Percentiles rank a stretch among this genome's conserved stretches.
These are phyloP conservation scores for Corynascus novoguineensis DNA, from an alignment of 495 filamentous ascomycete species.

Conservation along the genomic window DNA sequence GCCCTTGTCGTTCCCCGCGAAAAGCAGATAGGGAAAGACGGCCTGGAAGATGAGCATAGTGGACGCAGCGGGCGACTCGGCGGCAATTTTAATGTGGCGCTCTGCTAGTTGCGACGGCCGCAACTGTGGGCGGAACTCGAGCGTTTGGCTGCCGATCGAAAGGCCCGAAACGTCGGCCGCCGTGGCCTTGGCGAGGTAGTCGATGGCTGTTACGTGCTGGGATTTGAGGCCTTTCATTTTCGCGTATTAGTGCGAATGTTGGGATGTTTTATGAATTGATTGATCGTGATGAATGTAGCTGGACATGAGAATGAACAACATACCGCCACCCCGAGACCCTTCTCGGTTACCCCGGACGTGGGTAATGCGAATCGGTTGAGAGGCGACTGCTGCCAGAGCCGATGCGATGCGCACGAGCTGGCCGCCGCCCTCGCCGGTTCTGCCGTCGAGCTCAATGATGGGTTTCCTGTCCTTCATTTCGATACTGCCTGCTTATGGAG, in stretches of 20 bases:
- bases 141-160: slow-evolving; percentile 46
- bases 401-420: slow-evolving; percentile 73
- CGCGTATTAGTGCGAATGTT: not conserved
- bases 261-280: not conserved
- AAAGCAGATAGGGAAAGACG: slow-evolving; percentile 70
- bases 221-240: slow-evolving; percentile 57
- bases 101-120: slow-evolving; percentile 34
- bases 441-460: slow-evolving; percentile 53
- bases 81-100: slow-evolving; percentile 40
- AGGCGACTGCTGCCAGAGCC: slow-evolving; percentile 61
- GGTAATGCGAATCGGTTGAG: slow-evolving; percentile 57
- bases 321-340: slow-evolving; percentile 38
- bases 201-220: slow-evolving; percentile 65
- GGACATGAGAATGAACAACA: not conserved
- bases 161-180: slow-evolving; percentile 53
- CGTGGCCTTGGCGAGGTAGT: slow-evolving; percentile 60
- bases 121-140: slow-evolving; percentile 47
- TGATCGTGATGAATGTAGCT: not conserved
- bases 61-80: slow-evolving; percentile 43
- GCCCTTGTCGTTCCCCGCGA: slow-evolving; percentile 41
- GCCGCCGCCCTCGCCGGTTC: slow-evolving; percentile 77
- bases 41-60: slow-evolving; percentile 76
- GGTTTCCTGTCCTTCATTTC: slow-evolving; percentile 20
- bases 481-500: not conserved
- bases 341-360: slow-evolving; percentile 65